Evolutionary conservation across 257 asterid species (phyloP), one percentile per base, ranked within the genome.

Genomic region (Thymus mandschuricus): DNA sequence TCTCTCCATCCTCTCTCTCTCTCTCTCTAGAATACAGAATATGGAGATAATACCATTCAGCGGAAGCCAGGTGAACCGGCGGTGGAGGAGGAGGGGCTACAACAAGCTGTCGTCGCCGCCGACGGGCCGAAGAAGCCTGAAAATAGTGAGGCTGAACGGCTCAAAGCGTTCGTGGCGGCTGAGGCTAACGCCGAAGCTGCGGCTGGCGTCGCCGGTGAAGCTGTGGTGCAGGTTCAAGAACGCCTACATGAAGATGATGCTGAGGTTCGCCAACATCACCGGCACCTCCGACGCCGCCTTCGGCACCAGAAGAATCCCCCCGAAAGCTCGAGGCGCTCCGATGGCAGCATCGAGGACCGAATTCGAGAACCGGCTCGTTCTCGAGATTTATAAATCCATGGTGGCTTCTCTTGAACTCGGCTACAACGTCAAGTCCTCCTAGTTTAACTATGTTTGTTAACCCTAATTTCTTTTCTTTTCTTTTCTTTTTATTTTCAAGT

Each of bases 361-460:
- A 40, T 88, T 90, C 48, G 91, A 90, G 13, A 85, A 85, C 48
- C 79, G 97, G 64, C 78, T 90, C 73, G 38, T 86, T 27, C 80
- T 83, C 72, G 97, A 90, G 90, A 90, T 90, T 13, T 90, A 90
- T n/a, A 90, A 90, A 35, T 85, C 91, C 15, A 60, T 86, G 87
- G 85, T 81, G 7, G 78, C 84, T 52, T 85, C 96, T 11, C 61
- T 83, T 78, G 97, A 90, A 44, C 64, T 86, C 80, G 83, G 86
- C n/a, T 75, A 78, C 72, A 57, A 56, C 46, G 10, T 7, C 12
- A 79, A 79, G 15, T 40, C 66, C 41, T 4, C 66, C 41, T 4
- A 40, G 49, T 38, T 43, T 8, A 21, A 21, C 21, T 21, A 21
- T 21, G 1, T 1, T 55, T 5, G 4, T 1, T 48, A 2, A 48